Base-by-base conservation (phyloP, 148 eudicot species). In the Rhododendron mucronatum region DNA sequence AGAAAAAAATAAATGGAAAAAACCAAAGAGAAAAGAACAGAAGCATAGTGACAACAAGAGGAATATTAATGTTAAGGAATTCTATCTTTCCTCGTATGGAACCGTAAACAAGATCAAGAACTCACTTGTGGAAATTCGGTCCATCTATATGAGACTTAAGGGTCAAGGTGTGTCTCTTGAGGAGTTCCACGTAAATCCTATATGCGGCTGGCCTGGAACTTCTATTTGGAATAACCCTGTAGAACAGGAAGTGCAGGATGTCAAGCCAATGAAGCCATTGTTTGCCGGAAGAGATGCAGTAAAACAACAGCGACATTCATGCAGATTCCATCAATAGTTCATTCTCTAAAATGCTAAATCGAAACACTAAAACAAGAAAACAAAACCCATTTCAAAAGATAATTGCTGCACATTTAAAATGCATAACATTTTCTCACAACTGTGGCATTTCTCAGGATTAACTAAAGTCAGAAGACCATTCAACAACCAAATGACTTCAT, bases 161-260 rank as follows among this genome's bases (percentile, higher is more conserved):
- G 59, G 88, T 86, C 85, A 95, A 93, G 76, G 90, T 92, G 84
- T 97, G 90, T 83, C 89, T 88, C 83, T 91, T 95, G 61, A 97
- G 78, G 69, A 97, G 95, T 88, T 97, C 99, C 98, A 97, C 89
- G 81, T 97, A 97, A 84, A 97, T 92, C 89, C 98, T 95, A 86
- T 90, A 97, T 86, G 95, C 95, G 47, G 98, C 88, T 67, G 98
- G 98, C 76, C 89, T 88, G 51, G 93, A 90, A 89, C 84, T 88
- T 82, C 99, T 94, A 87, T 85, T 91, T 85, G 98, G 95, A 88
- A 95, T 91, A 85, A 95, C 94, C 95, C 99, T 97, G 94, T 69
- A 71, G 82, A 81, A 83, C 44, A 85, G 20, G 15, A 44, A 80
- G 10, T 18, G 39, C 48, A 76, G 11, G 11, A 76, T 59, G 77